Percentiles rank a stretch among this genome's conserved stretches.
Evolutionary conservation across 2,329 filamentous ascomycete genomes (phyloP).

Genomic region (Colletotrichum sp.): DNA sequence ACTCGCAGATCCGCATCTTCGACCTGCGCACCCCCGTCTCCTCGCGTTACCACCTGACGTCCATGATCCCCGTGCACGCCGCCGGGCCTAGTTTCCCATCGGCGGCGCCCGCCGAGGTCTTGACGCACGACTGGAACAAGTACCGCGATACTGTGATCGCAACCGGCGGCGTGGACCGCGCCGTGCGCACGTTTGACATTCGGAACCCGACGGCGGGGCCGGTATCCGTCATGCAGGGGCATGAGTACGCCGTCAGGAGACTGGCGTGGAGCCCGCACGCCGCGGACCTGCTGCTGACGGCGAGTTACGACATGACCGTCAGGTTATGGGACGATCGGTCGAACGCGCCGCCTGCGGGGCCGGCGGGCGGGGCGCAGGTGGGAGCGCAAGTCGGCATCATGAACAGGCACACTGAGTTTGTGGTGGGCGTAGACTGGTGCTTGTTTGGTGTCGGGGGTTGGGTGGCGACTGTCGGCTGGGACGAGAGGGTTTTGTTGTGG

Average conservation of each 20-base stretch:
- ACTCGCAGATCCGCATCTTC: slow-evolving; percentile 88
- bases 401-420: slow-evolving; percentile 94
- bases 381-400: slow-evolving; percentile 83
- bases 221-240: slow-evolving; percentile 75
- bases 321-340: slow-evolving; percentile 86
- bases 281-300: slow-evolving; percentile 84
- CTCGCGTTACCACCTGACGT: slow-evolving; percentile 84
- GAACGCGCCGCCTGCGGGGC: slow-evolving; percentile 39
- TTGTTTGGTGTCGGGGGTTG: slow-evolving; percentile 94
- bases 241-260: slow-evolving; percentile 88
- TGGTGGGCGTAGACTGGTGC: slow-evolving; percentile 97
- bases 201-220: slow-evolving; percentile 76
- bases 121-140: slow-evolving; percentile 99
- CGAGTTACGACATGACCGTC: slow-evolving; percentile 98
- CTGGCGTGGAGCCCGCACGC: slow-evolving; percentile 93
- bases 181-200: slow-evolving; percentile 90
- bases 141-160: slow-evolving; percentile 86
- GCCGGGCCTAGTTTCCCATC: slow-evolving; percentile 53
- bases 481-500: slow-evolving; percentile 90
- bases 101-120: slow-evolving; percentile 71
- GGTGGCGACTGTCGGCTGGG: slow-evolving; percentile 95
- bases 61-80: slow-evolving; percentile 83
- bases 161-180: slow-evolving; percentile 85
- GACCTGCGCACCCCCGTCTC: slow-evolving; percentile 87
- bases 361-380: slow-evolving; percentile 43